Conservation (phyloP, 441 rosid species). For the Aquilaria agallochum region DNA sequence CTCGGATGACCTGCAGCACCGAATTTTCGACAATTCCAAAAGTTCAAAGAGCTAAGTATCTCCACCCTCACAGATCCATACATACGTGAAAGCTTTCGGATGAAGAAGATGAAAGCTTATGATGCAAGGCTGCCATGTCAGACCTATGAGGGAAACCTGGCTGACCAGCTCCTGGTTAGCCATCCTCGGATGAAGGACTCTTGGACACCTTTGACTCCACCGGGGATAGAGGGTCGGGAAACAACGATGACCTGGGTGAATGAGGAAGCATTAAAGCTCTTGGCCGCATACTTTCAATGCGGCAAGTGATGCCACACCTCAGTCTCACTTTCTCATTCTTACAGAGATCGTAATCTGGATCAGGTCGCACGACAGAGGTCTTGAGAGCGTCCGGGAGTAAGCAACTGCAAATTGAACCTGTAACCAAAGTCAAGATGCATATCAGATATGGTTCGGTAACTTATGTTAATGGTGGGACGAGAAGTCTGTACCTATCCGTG, state of each 20-base stretch:
- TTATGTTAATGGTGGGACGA: not conserved
- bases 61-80: too few species aligned
- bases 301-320: conserved; percentile 38
- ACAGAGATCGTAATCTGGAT: conserved; percentile 26
- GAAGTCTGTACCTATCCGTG: conserved; percentile 37
- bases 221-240: conserved; percentile 50
- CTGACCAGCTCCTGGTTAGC: too few species aligned
- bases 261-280: conserved; percentile 43
- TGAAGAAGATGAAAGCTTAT: too few species aligned
- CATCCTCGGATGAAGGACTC: too few species aligned
- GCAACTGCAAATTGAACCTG: conserved; percentile 64
- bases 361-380: conserved; percentile 37
- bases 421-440: not conserved
- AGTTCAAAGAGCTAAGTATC: too few species aligned
- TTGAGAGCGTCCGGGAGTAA: conserved; percentile 52
- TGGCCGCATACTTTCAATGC: conserved; percentile 51
- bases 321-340: conserved; percentile 48
- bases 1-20: too few species aligned
- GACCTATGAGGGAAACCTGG: too few species aligned
- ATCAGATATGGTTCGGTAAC: not conserved
- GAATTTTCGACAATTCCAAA: too few species aligned
- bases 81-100: too few species aligned
- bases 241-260: conserved; percentile 28
- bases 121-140: too few species aligned
- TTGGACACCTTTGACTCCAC: conserved; percentile 54